Base-by-base conservation (phyloP, 805 yeast genomes). In the Debaryomyces castellii region DNA sequence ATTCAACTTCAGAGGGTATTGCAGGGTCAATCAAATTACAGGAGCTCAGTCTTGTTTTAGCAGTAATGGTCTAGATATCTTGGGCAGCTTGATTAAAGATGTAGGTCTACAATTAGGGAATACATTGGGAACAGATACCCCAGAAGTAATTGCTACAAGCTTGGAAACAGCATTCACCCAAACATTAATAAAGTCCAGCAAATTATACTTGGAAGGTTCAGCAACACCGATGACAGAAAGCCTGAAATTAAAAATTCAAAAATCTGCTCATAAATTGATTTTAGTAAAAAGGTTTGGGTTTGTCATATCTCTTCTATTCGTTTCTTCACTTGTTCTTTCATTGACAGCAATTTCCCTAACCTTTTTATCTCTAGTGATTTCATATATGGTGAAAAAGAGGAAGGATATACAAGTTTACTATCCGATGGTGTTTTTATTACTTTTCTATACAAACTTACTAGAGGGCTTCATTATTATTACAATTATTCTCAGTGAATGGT, bases 1-100 rank as follows among this genome's bases (percentile, higher is more conserved):
- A 33, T 65, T 80, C 51, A 77, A 71, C 54, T 68, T 67, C 42
- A 57, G 69, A 40, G 82, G 83, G 1, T 81, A 72, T 59, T 78
- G 84, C 55, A 72, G 79, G 24, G 43, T 57, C 4, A 69, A 67
- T 28, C 46, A 50, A 39, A 47, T 48, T 12, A 46, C 55, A 12
- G 46, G 51, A 39, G 18, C 40, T 24, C 37, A 52, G 41, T 40
- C 58, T 49, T 53, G 82, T 50, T 56, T 65, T 50, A 55, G 52
- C 8, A 67, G 72, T 41, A 56, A 61, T 41, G 82, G 81, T 1
- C 57, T 78, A 45, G 83, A 81, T 54, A 52, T 79, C 12, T 59
- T 76, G 7, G 64, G 78, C 6, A 73, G 74, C 11, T 59, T 79
- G 12, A 65, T 79, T 9, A 66, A 73, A 45, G 85, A 81, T 58